Base-by-base conservation (phyloP, 352 stramenopile species). In the Plasmopara viticola region DNA sequence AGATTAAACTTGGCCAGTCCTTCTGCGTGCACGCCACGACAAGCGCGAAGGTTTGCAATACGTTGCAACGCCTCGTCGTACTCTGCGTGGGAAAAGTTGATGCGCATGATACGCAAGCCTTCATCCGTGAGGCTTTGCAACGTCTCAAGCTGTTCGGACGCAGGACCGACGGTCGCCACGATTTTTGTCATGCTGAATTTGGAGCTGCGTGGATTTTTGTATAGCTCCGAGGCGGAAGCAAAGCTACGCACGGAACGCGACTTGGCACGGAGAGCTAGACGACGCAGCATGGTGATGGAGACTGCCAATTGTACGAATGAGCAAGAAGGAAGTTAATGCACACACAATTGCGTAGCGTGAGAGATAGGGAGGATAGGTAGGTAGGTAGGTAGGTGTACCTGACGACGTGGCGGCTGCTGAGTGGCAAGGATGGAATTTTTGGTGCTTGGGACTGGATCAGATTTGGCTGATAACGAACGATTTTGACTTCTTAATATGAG, bases 81-180 rank as follows among this genome's bases (percentile, higher is more conserved):
- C 56, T 94, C 89, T 40, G 88, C 89, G 63, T 98, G 94, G n/a
- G 87, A 97, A 58, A 98, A 98, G 78, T 98, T 98, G 49, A 98
- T 86, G 61, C 94, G 82, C 65, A 95, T 94, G 53, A 97, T 93
- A 60, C 88, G 79, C 64, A 98, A 74, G 0, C 93, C 93, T 46
- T 95, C 82, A 53, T 84, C 53, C 56, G 91, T 78, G 30, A 98
- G 70, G 44, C 81, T 71, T 61, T 96, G 82, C 45, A 77, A 71
- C 70, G 87, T 93, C 41, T 86, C 72, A 0, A 72, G 47, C 43
- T 71, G 65, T 58, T 93, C 79, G 9, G 84, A 93, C 44, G 84
- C 76, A 15, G 94, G 94, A 10, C 94, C 94, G 42, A 98, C 86
- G 18, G 94, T 98, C 56, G 75, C 94, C 31, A 97, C 87, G 60